Conservation (phyloP, 768 basidiomycete genomes). For the Mycena amicta region DNA sequence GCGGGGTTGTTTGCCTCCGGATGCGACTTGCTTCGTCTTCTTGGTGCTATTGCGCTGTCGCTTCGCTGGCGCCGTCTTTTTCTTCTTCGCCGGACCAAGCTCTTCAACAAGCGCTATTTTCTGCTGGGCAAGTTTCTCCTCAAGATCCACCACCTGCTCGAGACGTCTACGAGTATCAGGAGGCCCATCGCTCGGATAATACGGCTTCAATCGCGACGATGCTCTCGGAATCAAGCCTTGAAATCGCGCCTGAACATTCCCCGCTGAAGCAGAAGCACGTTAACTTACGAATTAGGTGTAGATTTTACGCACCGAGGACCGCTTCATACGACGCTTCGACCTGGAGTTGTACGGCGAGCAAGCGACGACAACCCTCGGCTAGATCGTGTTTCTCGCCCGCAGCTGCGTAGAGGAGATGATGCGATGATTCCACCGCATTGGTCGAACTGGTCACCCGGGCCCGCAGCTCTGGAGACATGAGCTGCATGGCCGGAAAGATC, state of each 20-base stretch:
- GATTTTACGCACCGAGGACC: not conserved
- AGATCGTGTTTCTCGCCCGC: not conserved
- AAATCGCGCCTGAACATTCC: constrained; percentile 2
- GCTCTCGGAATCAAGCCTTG: constrained; percentile 5
- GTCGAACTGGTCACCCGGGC: constrained; percentile 1
- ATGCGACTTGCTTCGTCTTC: too few relatives aligned
- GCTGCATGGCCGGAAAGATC: constrained; percentile 14
- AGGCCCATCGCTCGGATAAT: too few relatives aligned
- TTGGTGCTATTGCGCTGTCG: too few relatives aligned
- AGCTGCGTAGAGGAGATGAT: not conserved
- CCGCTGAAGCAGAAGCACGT: not conserved
- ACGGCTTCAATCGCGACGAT: not conserved
- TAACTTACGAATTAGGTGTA: not conserved
- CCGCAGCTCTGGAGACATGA: constrained; percentile 2
- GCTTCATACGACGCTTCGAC: constrained; percentile 5
- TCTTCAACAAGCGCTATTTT: too few relatives aligned
- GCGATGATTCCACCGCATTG: constrained; percentile 1
- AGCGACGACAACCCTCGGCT: constrained; percentile 1
- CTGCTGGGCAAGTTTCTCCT: not conserved
- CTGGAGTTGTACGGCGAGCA: constrained; percentile 5
- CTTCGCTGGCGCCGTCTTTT: too few relatives aligned
- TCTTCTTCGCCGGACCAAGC: too few relatives aligned
- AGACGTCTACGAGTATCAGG: constrained; percentile 12
- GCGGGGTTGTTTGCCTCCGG: too few relatives aligned
- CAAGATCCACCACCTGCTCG: not conserved